These are phyloP conservation scores for Paramyrothecium sp. DNA, from an alignment of 2,329 filamentous ascomycete genomes.

Conservation along the genomic window DNA sequence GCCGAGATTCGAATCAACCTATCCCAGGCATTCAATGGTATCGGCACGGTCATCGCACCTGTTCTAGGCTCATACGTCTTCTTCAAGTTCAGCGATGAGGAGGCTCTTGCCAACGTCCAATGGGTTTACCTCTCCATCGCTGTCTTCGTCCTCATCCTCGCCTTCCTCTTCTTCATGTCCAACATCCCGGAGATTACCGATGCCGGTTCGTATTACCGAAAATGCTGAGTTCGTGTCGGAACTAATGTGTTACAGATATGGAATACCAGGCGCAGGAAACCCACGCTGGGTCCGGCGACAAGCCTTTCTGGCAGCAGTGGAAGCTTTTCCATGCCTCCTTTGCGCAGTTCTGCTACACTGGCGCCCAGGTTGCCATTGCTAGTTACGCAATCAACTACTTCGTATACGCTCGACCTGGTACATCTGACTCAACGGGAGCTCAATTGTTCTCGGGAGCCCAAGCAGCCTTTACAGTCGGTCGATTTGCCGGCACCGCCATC, in stretches of 20 bases:
- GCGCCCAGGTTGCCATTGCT: slow-evolving; percentile 67
- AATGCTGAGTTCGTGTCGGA: accelerated
- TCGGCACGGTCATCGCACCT: slow-evolving; percentile 71
- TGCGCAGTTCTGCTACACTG: slow-evolving; percentile 77
- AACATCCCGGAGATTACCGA: slow-evolving; percentile 70
- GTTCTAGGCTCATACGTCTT: slow-evolving; percentile 72
- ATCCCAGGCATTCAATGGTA: slow-evolving; percentile 74
- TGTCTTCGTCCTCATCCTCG: slow-evolving; percentile 66
- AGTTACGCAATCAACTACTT: slow-evolving; percentile 73
- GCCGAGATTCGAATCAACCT: slow-evolving; percentile 74
- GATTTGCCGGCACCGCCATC: slow-evolving; percentile 64
- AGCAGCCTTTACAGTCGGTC: slow-evolving; percentile 68
- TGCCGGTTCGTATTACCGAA: slow-evolving; percentile 24
- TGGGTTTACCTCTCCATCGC: slow-evolving; percentile 76
- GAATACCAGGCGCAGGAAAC: slow-evolving; percentile 55
- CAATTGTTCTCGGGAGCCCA: slow-evolving; percentile 74
- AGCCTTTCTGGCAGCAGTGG: slow-evolving; percentile 69
- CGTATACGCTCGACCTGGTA: slow-evolving; percentile 56
- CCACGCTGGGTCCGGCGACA: slow-evolving; percentile 52
- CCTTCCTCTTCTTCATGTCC: slow-evolving; percentile 64
- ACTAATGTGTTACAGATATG: slow-evolving; percentile 49
- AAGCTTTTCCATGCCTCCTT: slow-evolving; percentile 73
- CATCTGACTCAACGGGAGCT: slow-evolving; percentile 51
- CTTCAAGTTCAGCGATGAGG: slow-evolving; percentile 60
- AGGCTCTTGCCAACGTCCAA: slow-evolving; percentile 65